A percentile compares a stretch with the other conserved stretches of the same genome.
These are phyloP conservation scores for Calcarisporium arbuscula DNA, from an alignment of 2,329 filamentous ascomycete species.

Conservation along the genomic window DNA sequence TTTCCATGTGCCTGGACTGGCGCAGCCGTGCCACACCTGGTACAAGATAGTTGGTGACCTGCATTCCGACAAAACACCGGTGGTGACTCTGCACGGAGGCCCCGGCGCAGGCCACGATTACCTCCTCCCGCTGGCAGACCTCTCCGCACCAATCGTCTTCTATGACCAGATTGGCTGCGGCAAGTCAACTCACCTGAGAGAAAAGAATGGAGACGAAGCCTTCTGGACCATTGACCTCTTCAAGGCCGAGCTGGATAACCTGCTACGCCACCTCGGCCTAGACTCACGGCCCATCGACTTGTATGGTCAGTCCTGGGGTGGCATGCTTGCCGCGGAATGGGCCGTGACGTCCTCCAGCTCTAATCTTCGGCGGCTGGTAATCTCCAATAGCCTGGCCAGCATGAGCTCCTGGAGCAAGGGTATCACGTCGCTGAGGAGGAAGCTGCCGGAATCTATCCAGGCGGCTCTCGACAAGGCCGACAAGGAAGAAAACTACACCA, in stretches of 20 bases:
- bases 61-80: not conserved
- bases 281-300: conserved; percentile 28
- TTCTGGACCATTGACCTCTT: conserved; percentile 46
- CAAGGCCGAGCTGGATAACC: conserved; percentile 41
- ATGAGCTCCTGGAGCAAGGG: conserved; percentile 18
- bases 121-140: conserved; percentile 30
- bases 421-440: conserved; percentile 8
- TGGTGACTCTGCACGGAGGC: conserved; percentile 30
- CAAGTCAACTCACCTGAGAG: conserved; percentile 38
- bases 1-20: conserved; percentile 2
- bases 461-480: conserved; percentile 18
- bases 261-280: conserved; percentile 34
- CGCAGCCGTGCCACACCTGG: conserved; percentile 3
- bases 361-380: conserved; percentile 19
- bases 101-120: conserved; percentile 41
- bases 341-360: conserved; percentile 23
- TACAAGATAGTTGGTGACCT: conserved; percentile 6
- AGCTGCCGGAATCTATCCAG: conserved; percentile 15
- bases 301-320: conserved; percentile 47
- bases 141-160: conserved; percentile 35
- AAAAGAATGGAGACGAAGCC: conserved; percentile 28
- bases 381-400: conserved; percentile 23
- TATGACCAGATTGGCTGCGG: conserved; percentile 51
- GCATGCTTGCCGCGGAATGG: conserved; percentile 40
- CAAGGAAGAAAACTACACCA: conserved; percentile 18